phyloP scores from a whole-genome alignment of 495 filamentous ascomycete genomes.

The Neurospora sp. region DNA sequence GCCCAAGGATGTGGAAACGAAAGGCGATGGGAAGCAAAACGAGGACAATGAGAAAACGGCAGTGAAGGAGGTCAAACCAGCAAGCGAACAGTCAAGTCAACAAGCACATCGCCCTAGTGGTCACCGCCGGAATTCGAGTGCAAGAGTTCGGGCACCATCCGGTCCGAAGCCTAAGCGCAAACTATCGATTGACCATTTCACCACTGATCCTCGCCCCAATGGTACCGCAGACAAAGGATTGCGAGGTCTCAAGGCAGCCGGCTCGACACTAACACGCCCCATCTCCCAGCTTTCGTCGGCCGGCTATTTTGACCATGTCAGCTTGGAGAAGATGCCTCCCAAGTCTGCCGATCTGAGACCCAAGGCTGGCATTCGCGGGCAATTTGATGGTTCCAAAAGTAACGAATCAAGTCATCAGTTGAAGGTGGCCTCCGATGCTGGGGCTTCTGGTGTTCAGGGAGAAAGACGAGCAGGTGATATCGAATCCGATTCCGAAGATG shows the following conservation, averaged over 20 bases:
- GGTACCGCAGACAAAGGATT: conserved; percentile 23
- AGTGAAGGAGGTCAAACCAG: background rate
- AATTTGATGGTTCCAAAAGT: conserved; percentile 9
- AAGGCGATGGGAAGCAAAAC: background rate
- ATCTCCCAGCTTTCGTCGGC: conserved; percentile 30
- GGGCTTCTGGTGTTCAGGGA: conserved; percentile 9
- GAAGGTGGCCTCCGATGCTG: background rate
- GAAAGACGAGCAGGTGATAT: conserved; percentile 1
- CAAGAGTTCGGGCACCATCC: conserved; percentile 30
- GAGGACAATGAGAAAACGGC: background rate
- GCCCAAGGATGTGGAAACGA: background rate
- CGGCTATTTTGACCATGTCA: conserved; percentile 24
- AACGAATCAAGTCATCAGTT: background rate
- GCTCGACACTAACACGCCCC: conserved; percentile 25
- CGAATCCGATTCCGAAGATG: conserved; percentile 27
- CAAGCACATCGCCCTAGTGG: conserved; percentile 8
- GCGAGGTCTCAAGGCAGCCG: conserved; percentile 24
- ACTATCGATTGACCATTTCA: conserved; percentile 29
- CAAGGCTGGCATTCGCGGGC: conserved; percentile 7
- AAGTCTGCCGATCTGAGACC: conserved; percentile 17
- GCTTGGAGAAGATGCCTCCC: conserved; percentile 26
- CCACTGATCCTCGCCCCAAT: conserved; percentile 17
- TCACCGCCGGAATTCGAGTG: conserved; percentile 35
- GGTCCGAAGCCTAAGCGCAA: conserved; percentile 27
- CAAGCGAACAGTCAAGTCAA: background rate